Evolutionary conservation across 2,329 filamentous ascomycete genomes (phyloP).

Genomic region (Gyromitra esculenta): DNA sequence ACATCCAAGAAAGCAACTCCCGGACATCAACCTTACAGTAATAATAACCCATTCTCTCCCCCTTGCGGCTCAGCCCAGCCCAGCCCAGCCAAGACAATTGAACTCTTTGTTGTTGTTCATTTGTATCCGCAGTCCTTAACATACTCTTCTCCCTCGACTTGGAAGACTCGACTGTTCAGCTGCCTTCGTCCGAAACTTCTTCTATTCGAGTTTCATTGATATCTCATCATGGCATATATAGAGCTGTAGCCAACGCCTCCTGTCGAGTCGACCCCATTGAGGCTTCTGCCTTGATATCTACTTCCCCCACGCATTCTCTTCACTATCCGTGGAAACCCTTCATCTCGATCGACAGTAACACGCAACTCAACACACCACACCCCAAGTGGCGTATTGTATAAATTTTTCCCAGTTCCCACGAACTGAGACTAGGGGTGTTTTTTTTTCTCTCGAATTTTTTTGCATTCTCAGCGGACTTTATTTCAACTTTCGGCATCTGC

Average conservation of each 20-base stretch:
- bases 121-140: conserved; percentile 33
- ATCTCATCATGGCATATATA: conserved; percentile 54
- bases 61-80: conserved; percentile 45
- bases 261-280: conserved; percentile 45
- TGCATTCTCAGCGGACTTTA: conserved; percentile 35
- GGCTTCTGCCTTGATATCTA: conserved; percentile 35
- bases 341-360: conserved; percentile 50
- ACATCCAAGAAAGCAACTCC: conserved; percentile 42
- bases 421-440: conserved; percentile 33
- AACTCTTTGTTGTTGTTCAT: conserved; percentile 51
- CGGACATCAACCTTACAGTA: conserved; percentile 38
- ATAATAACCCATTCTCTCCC: conserved; percentile 31
- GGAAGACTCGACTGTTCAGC: conserved; percentile 39
- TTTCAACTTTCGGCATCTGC: conserved; percentile 33
- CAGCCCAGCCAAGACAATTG: conserved; percentile 47
- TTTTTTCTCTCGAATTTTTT: conserved; percentile 26
- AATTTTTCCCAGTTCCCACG: conserved; percentile 44
- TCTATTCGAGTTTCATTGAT: conserved; percentile 47
- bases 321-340: conserved; percentile 26
- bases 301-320: conserved; percentile 33
- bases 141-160: conserved; percentile 36
- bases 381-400: conserved; percentile 40
- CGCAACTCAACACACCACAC: conserved; percentile 36
- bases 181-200: conserved; percentile 36
- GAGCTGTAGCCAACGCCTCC: conserved; percentile 51